Evolutionary conservation across 1,284 basidiomycete genomes (phyloP), one percentile per base, ranked within the genome.

Genomic region (Ceratobasidium sp.): DNA sequence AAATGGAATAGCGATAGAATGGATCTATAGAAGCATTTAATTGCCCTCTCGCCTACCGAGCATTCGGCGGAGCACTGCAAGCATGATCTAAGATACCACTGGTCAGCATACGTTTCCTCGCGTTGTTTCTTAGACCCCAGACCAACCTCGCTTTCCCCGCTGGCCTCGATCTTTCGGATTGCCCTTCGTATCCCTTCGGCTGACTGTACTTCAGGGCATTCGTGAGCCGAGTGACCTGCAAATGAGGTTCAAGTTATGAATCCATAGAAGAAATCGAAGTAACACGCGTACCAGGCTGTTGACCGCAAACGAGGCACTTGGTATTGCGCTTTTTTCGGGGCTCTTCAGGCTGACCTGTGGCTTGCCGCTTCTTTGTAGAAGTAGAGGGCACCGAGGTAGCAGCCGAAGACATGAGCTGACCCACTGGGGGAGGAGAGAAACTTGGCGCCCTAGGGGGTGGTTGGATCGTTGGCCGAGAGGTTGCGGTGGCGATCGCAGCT

Each of bases 321-420:
- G 42, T 28, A 12, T 48, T 69, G 21, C 42, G 53, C 54, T 69
- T 69, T 25, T 69, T 69, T 16, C 66, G 66, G 4, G 42, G 21
- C 42, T 69, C 66, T 21, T 69, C 66, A 33, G 51, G 53, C 36
- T 56, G 33, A 9, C 33, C 48, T 9, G 16, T 30, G 12, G 66
- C 66, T 40, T 53, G 66, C 11, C 66, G 66, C 44, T 69, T 69
- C 30, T 42, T 42, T 18, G 18, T 11, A 33, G 61, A 36, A n/a
- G n/a, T 38, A 1, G 54, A 48, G 21, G 38, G 25, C 5, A 36
- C 28, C 7, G 66, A 44, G 28, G 54, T 33, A 33, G n/a, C 21
- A 23, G 25, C 11, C 25, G 59, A 60, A 42, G 58, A 42, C 18
- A 61, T 23, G 18, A 46, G 36, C n/a, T 58, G 18, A n/a, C 30